phyloP scores from a whole-genome alignment of 106 monocot genomes.

The Narthecium ossifragum region DNA sequence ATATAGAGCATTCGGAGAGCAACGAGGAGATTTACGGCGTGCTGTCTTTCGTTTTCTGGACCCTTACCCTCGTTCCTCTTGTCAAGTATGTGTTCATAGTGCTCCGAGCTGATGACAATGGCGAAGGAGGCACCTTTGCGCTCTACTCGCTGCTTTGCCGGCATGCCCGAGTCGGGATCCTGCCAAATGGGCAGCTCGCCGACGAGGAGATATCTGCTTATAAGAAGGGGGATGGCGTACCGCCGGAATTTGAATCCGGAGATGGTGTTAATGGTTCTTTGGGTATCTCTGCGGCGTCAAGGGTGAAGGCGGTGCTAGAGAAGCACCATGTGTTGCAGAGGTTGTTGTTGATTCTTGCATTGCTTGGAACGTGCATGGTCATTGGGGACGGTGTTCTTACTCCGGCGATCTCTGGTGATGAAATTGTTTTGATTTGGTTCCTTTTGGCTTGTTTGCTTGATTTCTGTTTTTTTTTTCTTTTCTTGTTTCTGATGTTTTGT shows the following conservation, averaged over 20 bases:
- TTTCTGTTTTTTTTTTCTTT: background rate
- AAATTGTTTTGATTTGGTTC: background rate
- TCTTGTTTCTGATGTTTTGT: background rate
- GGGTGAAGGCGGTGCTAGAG: conserved; percentile 26
- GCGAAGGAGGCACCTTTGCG: conserved; percentile 24
- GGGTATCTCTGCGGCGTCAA: background rate
- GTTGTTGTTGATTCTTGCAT: conserved; percentile 24
- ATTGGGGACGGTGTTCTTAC: conserved; percentile 48
- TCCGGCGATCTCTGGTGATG: conserved; percentile 39
- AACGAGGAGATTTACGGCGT: conserved; percentile 8
- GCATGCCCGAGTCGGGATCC: conserved; percentile 18
- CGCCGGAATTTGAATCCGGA: background rate
- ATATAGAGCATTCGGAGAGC: background rate
- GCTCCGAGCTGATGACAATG: conserved; percentile 8
- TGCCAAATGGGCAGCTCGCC: conserved; percentile 19
- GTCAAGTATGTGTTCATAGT: too few species aligned
- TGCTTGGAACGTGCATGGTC: conserved; percentile 46
- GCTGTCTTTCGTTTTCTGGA: conserved; percentile 7
- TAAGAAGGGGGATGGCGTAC: conserved; percentile 7
- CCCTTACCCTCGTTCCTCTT: conserved; percentile 11
- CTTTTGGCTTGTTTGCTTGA: background rate
- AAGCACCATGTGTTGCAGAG: conserved; percentile 22
- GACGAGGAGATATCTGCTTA: conserved; percentile 24
- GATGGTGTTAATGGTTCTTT: background rate
- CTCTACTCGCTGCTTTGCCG: conserved; percentile 29